Evolutionary conservation across 805 yeast genomes (phyloP), one percentile per base, ranked within the genome.

Genomic region (Nakazawaea ernobii): DNA sequence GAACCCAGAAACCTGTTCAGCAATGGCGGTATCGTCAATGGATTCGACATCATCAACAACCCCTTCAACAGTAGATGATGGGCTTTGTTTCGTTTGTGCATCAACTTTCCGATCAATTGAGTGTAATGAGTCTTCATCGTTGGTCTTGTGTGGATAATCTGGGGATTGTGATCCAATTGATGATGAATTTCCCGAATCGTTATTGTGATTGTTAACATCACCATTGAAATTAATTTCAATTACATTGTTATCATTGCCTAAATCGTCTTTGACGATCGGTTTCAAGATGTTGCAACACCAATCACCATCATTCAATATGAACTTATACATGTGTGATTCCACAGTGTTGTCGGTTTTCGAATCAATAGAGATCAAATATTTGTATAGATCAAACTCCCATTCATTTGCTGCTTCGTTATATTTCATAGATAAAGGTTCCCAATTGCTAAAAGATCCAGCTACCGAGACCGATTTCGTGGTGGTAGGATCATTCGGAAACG

Each of bases 191-290:
- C 39, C 30, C 27, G 41, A 20, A 20, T 20, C 24, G 24, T 20
- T 20, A 20, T 20, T 20, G n/a, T n/a, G n/a, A 20, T 20, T 20
- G 43, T 27, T 27, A 36, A 15, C 46, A 24, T 20, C 28, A 26
- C 17, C 13, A 28, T 39, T 37, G 14, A 35, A 10, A 28, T 50
- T 50, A 36, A 55, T 47, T 4, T 49, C 50, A 13, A 54, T 15
- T 10, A 46, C 39, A 50, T 63, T 63, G 42, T 64, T 64, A 27
- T 53, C 52, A 32, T 54, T 60, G 0, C 66, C 66, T 7, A 46
- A 39, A 3, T 17, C 54, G 45, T 63, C 66, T 1, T 41, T 39
- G 44, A 60, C 66, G 5, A 45, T 39, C 1, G 58, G 55, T 33
- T 52, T 46, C 8, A 43, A 14, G 6, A 35, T 36, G 47, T 61